Evolutionary conservation across 306 rosid genomes (phyloP).

Genomic region (Erythrophleum fordii): DNA sequence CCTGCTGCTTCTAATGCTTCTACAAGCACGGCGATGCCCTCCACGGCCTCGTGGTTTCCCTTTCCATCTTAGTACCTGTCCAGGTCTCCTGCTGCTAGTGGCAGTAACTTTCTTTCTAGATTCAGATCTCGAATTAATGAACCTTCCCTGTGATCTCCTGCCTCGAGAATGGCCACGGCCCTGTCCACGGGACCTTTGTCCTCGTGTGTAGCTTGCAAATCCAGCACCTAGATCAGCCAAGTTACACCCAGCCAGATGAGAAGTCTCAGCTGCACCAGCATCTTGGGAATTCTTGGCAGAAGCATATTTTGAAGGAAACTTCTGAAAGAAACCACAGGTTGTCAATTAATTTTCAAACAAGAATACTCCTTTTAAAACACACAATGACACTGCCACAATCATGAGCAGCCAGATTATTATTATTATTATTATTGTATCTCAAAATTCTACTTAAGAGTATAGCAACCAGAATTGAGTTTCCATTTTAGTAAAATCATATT

Average conservation of each 20-base stretch:
- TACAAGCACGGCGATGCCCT: constrained; percentile 50
- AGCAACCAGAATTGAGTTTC: neutral
- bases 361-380: neutral
- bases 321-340: constrained; percentile 43
- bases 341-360: neutral
- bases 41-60: constrained; percentile 46
- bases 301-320: constrained; percentile 52
- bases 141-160: constrained; percentile 45
- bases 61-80: constrained; percentile 57
- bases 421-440: neutral
- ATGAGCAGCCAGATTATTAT: neutral
- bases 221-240: constrained; percentile 44
- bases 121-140: constrained; percentile 40
- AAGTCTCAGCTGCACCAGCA: constrained; percentile 34
- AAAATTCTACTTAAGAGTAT: constrained; percentile 15
- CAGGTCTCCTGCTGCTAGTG: constrained; percentile 44
- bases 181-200: constrained; percentile 43
- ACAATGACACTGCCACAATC: neutral
- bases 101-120: constrained; percentile 44
- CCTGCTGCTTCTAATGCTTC: constrained; percentile 55
- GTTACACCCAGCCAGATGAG: constrained; percentile 39
- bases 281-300: constrained; percentile 38
- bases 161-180: constrained; percentile 42
- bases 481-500: neutral
- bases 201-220: constrained; percentile 45